These are phyloP conservation scores for Lathyrus oleraceus DNA, from an alignment of 306 rosid genomes.

Conservation along the genomic window DNA sequence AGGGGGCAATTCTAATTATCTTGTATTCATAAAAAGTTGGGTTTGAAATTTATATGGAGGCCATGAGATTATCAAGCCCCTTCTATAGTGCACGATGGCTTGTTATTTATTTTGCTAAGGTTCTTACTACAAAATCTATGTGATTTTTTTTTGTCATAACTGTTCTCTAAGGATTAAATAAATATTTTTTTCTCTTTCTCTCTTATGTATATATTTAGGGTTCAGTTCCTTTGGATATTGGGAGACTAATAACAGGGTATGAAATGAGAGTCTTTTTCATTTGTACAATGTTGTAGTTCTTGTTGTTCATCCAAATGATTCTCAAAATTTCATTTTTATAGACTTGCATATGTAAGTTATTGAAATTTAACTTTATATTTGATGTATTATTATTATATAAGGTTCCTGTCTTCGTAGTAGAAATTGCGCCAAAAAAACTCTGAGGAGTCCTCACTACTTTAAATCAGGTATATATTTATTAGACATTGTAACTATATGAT, in stretches of 20 bases:
- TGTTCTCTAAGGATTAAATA: conserved; percentile 4
- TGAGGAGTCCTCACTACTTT: conserved; percentile 47
- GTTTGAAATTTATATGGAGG: conserved; percentile 42
- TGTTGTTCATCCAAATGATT: conserved; percentile 15
- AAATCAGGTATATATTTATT: no score
- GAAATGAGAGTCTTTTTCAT: conserved; percentile 96
- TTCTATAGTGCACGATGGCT: conserved; percentile 83
- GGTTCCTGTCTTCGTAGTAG: conserved; percentile 87
- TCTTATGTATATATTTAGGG: neutral
- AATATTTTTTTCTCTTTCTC: neutral
- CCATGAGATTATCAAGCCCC: conserved; percentile 77
- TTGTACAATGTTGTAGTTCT: conserved; percentile 49
- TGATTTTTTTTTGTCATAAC: conserved; percentile 11
- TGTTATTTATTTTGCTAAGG: conserved; percentile 69
- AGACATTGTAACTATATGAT: no score
- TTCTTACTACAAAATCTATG: conserved; percentile 12
- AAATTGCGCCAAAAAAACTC: conserved; percentile 84
- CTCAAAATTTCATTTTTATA: neutral
- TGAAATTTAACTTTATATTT: conserved; percentile 5
- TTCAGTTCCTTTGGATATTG: conserved; percentile 83
- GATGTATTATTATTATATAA: conserved; percentile 38
- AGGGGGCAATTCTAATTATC: no score
- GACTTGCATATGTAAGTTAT: conserved; percentile 2
- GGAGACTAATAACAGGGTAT: conserved; percentile 87
- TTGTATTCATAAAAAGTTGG: no score